Percentiles rank a stretch among this genome's conserved stretches.
phyloP scores from a whole-genome alignment of 768 basidiomycete genomes.

The Roridomyces roridus region DNA sequence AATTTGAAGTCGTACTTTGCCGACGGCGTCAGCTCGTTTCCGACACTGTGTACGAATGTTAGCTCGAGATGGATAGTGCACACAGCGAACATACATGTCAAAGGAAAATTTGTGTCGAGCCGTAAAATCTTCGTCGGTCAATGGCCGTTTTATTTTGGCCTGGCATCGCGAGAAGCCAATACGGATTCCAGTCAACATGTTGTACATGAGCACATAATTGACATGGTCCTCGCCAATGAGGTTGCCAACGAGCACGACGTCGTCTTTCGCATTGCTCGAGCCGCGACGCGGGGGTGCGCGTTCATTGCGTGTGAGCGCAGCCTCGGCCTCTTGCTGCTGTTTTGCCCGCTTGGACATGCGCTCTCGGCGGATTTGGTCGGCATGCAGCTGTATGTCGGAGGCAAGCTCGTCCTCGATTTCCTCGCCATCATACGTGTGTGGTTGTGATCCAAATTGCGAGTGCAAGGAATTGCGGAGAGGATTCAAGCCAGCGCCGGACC shows the following conservation, averaged over 20 bases:
- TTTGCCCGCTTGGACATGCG: conserved; percentile 75
- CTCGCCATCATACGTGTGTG: conserved; percentile 41
- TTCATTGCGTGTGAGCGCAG: conserved; percentile 50
- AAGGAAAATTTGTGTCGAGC: conserved; percentile 96
- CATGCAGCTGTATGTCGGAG: conserved; percentile 86
- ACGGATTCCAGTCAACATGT: conserved; percentile 99
- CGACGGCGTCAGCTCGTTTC: conserved; percentile 97
- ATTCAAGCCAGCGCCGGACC: conserved; percentile 18
- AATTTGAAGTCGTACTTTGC: conserved; percentile 99
- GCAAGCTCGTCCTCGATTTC: conserved; percentile 64
- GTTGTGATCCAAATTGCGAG: conserved; percentile 39
- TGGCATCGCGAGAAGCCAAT: conserved; percentile 96
- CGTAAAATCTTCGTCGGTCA: conserved; percentile 86
- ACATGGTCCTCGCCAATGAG: conserved; percentile 98
- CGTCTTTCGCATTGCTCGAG: conserved; percentile 15
- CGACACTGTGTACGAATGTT: conserved; percentile 60
- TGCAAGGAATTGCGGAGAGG: conserved; percentile 34
- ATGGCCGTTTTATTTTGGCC: conserved; percentile 87
- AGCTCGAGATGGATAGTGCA: not conserved
- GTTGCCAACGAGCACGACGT: conserved; percentile 61
- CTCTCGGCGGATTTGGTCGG: conserved; percentile 85
- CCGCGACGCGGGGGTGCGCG: conserved; percentile 19
- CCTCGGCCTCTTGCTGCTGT: conserved; percentile 67
- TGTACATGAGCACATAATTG: conserved; percentile 99
- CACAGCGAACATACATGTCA: conserved; percentile 76